Percentiles rank a stretch among this genome's conserved stretches.
Evolutionary conservation across 768 basidiomycete genomes (phyloP).

Genomic region (Clitopilus passeckerianus): DNA sequence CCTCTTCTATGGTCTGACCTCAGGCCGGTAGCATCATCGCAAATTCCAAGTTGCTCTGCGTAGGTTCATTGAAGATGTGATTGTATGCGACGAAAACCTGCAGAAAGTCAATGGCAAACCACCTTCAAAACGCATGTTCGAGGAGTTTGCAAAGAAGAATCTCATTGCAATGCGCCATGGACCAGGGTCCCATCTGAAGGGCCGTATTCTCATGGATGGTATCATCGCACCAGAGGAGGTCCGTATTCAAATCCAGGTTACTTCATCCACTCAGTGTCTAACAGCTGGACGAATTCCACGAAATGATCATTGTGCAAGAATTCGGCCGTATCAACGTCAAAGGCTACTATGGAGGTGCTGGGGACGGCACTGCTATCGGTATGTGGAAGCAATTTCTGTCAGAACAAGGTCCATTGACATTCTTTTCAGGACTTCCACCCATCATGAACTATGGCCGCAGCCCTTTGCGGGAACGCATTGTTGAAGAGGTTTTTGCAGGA

Average conservation of each 20-base stretch:
- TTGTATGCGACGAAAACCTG: constrained; percentile 50
- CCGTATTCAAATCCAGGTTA: constrained; percentile 6
- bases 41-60: constrained; percentile 57
- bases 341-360: constrained; percentile 73
- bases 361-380: constrained; percentile 40
- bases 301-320: constrained; percentile 71
- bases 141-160: constrained; percentile 52
- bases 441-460: constrained; percentile 75
- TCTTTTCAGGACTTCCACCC: constrained; percentile 55
- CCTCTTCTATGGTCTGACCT: constrained; percentile 4
- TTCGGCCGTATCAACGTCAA: constrained; percentile 63
- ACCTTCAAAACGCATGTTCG: constrained; percentile 63
- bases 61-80: constrained; percentile 65
- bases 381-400: not conserved
- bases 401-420: not conserved
- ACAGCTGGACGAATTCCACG: constrained; percentile 81
- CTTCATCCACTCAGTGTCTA: not conserved
- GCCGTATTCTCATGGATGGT: constrained; percentile 68
- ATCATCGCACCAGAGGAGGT: constrained; percentile 74
- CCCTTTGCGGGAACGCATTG: constrained; percentile 54
- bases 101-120: constrained; percentile 81
- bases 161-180: constrained; percentile 74
- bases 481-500: constrained; percentile 52
- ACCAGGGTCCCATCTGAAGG: constrained; percentile 81
- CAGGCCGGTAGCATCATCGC: constrained; percentile 43